Evolutionary conservation across 768 basidiomycete genomes (phyloP).

Genomic region (Guyanaporus albipodus): DNA sequence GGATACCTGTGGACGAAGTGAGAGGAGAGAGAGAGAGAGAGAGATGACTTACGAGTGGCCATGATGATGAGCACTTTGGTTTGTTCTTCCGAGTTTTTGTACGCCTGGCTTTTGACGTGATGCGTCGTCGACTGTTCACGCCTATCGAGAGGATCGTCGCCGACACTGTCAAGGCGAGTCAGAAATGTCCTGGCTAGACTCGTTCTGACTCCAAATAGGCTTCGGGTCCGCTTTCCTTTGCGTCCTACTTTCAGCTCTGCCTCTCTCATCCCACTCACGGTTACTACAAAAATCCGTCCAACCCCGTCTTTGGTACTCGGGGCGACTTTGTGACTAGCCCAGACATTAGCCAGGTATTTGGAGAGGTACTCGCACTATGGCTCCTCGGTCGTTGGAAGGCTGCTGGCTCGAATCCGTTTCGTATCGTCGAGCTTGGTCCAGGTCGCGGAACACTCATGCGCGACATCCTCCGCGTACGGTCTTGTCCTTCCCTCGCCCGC

Average conservation of each 20-base stretch:
- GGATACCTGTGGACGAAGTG: slow-evolving; percentile 53
- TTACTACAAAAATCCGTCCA: slow-evolving; percentile 78
- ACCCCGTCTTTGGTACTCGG: slow-evolving; percentile 75
- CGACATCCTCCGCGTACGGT: slow-evolving; percentile 75
- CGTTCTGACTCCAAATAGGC: slow-evolving; percentile 42
- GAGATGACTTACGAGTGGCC: slow-evolving; percentile 78
- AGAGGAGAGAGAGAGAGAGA: too few relatives aligned
- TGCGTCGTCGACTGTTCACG: slow-evolving; percentile 26
- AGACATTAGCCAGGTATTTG: slow-evolving; percentile 94
- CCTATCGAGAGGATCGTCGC: slow-evolving; percentile 62
- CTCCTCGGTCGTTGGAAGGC: slow-evolving; percentile 70
- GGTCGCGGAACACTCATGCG: slow-evolving; percentile 90
- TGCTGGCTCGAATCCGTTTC: slow-evolving; percentile 48
- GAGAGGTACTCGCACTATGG: slow-evolving; percentile 94
- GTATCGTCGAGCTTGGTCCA: slow-evolving; percentile 90
- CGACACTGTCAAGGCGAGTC: slow-evolving; percentile 65
- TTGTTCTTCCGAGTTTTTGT: too few relatives aligned
- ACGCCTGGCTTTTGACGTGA: too few relatives aligned
- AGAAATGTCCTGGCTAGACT: background rate
- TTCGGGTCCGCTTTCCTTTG: slow-evolving; percentile 83
- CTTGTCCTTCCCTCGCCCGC: background rate
- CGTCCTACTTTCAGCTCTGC: slow-evolving; percentile 90
- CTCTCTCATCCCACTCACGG: slow-evolving; percentile 87
- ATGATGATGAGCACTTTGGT: too few relatives aligned
- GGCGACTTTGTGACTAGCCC: slow-evolving; percentile 98